Percentiles rank a stretch among this genome's conserved stretches.
Conservation (phyloP, 371 early-diverging fungal genomes). For the Saksenaea oblongispora region DNA sequence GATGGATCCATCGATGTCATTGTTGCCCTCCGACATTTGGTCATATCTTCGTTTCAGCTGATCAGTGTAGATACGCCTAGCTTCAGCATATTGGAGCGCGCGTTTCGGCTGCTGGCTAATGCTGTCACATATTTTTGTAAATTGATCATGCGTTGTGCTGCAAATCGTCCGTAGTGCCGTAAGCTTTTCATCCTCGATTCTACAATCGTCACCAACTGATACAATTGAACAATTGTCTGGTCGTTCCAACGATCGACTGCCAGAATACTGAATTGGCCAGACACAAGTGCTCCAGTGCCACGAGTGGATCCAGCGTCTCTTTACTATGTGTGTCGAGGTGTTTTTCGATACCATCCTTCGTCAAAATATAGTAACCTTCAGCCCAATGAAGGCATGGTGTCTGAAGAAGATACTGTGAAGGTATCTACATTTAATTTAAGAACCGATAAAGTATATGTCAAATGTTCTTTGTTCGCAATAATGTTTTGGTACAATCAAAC, state of each 20-base stretch:
- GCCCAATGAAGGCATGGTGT: constrained; percentile 3
- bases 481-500: too few species aligned
- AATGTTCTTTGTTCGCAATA: too few species aligned
- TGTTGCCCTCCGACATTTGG: too few species aligned
- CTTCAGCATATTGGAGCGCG: too few species aligned
- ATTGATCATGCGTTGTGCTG: constrained; percentile 1
- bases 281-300: constrained; percentile 2
- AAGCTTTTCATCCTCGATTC: not conserved
- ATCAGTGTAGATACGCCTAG: too few species aligned
- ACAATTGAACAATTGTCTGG: not conserved
- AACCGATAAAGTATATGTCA: too few species aligned
- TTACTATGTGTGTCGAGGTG: not conserved
- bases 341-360: not conserved
- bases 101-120: too few species aligned
- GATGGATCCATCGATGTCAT: too few species aligned
- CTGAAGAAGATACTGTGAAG: not conserved
- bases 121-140: not conserved
- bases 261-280: not conserved
- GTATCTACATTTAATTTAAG: too few species aligned
- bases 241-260: constrained; percentile 2
- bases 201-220: not conserved
- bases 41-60: too few species aligned
- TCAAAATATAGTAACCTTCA: not conserved
- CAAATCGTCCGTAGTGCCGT: constrained; percentile 1
- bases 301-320: not conserved